Evolutionary conservation across 164 flowering plant species (phyloP).

Genomic region (Magnolia kwangsiensis): DNA sequence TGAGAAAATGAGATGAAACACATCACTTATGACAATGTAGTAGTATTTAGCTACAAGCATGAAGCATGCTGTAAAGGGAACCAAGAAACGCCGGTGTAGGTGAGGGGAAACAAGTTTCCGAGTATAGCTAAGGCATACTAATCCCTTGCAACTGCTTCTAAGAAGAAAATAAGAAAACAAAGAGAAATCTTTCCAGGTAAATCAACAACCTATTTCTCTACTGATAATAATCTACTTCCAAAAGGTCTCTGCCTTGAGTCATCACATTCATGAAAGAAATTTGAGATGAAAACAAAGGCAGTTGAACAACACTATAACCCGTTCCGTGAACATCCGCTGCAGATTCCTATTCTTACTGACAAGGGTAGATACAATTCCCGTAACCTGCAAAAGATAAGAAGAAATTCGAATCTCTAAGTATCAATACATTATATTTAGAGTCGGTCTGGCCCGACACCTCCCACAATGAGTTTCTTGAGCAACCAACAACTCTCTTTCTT

Average conservation of each 20-base stretch:
- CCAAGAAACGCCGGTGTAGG: too few relatives aligned
- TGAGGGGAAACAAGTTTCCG: too few relatives aligned
- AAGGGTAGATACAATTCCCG: conserved; percentile 9
- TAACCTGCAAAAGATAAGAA: conserved; percentile 8
- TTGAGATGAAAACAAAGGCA: not conserved
- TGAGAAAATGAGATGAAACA: too few relatives aligned
- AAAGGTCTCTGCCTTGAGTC: not conserved
- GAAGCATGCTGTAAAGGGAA: too few relatives aligned
- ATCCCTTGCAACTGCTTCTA: not conserved
- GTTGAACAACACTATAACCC: not conserved
- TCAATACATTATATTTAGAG: too few relatives aligned
- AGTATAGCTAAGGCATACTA: too few relatives aligned
- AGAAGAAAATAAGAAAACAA: not conserved
- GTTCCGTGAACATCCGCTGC: not conserved
- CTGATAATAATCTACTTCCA: not conserved
- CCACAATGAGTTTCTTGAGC: too few relatives aligned
- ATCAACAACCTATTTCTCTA: not conserved
- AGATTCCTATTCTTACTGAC: not conserved
- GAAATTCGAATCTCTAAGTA: not conserved
- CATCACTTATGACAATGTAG: too few relatives aligned
- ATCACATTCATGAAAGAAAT: not conserved
- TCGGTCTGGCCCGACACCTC: too few relatives aligned
- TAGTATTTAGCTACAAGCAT: too few relatives aligned
- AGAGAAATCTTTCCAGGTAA: not conserved
- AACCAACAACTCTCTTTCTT: too few relatives aligned